Base-by-base conservation (phyloP, 768 basidiomycete species). In the Podaxis rugospora region DNA sequence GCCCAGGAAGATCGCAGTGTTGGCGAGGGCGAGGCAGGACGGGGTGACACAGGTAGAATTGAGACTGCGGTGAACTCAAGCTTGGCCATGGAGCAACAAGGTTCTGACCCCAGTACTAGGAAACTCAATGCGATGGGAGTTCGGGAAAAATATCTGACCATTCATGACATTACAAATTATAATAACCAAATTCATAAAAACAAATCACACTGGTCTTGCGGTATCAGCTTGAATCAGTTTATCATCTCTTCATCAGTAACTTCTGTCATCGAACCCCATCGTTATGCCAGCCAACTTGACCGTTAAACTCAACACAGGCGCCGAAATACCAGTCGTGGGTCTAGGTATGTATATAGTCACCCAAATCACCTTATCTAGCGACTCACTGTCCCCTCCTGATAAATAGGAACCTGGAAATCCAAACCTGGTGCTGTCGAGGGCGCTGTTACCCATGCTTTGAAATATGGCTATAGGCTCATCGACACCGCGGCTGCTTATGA, bases 331-430 rank as follows among this genome's bases (percentile, higher is more conserved):
- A 68, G 84, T 83, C 14, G 75, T 92, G 39, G 87, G 87, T 51
- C 81, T 91, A 57, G 88, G 86, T 81, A 64, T 39, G 75, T 65
- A 27, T 35, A 2, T 14, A 9, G 9, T 35, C 51, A n/a, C 9
- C 27, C 2, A 7, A 23, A 25, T 6, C 51, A 35, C 36, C 40
- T 51, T n/a, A 40, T 49, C 44, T 53, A 21, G 62, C 57, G 5
- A 27, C 14, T 54, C 27, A 18, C 21, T 37, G 11, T 28, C 25
- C 7, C 6, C 39, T 25, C 11, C 40, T 59, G 44, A 39, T 40
- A 40, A 55, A 28, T 56, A 86, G 88, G 89, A n/a, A 92, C 91
- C 51, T 93, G 90, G 91, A 86, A 88, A 67, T 86, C 87, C 52
- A 64, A 76, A 58, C 85, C 90, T 2, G 90, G 88, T 51, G 78